Base-by-base conservation (phyloP, 495 filamentous ascomycete genomes). In the Letharia lupina region DNA sequence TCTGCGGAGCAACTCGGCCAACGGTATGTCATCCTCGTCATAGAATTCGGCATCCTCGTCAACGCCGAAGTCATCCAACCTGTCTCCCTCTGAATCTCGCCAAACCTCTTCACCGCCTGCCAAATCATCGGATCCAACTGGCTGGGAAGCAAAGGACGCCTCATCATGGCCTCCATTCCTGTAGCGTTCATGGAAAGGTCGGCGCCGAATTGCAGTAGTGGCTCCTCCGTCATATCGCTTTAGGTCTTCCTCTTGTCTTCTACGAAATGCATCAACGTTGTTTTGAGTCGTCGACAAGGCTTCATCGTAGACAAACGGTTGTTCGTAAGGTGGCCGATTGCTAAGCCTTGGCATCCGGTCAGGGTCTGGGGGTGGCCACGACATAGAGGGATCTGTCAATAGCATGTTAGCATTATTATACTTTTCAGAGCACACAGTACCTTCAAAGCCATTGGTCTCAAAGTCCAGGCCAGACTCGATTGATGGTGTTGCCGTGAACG, bases 331-430 rank as follows among this genome's bases (percentile, higher is more conserved):
- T 71, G 73, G 73, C 71, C 75, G 47, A 70, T 74, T 60, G 74
- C 77, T 64, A 72, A 67, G 70, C 48, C 79, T 75, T 0, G 86
- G 82, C 68, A 90, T 80, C 65, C 92, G 89, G 66, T 98, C 93
- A 56, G 92, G 91, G 73, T 98, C 93, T 1, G 86, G 84, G 6
- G 95, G 94, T 31, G 94, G 94, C 94, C 94, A 98, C n/a, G 77
- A 72, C 23, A 79, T 66, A 66, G 74, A 70, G 15, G 80, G 75
- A 60, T 83, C 84, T 85, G 62, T 45, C 28, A 35, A 37, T 16
- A 39, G 33, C 59, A 58, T 4, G 31, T 65, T 23, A 69, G 60
- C 39, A 37, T 9, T 10, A 50, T 9, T 59, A 42, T n/a, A 1
- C 15, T 42, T 44, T 20, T 28, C 15, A 23, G 31, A 13, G 65